A percentile compares a stretch with the other conserved stretches of the same genome.
These are phyloP conservation scores for Hanseniaspora osmophila DNA, from an alignment of 805 yeast genomes.

Conservation along the genomic window DNA sequence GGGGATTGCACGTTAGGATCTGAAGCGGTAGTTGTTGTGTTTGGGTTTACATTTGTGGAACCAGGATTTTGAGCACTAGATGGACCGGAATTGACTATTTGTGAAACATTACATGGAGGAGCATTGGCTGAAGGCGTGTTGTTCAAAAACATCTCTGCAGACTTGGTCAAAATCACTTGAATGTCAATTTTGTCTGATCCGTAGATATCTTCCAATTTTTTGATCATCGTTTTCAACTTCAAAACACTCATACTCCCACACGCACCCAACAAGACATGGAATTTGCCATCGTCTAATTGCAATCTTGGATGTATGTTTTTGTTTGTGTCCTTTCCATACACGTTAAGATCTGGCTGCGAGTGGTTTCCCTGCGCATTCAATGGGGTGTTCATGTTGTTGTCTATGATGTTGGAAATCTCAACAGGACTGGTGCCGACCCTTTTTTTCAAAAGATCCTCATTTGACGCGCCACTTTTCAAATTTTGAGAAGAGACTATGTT, in stretches of 20 bases:
- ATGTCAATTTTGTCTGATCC: constrained; percentile 57
- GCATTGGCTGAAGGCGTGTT: constrained; percentile 8
- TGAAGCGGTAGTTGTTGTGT: background rate
- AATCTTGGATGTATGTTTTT: constrained; percentile 45
- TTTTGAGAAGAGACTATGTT: too few relatives aligned
- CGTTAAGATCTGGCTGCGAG: background rate
- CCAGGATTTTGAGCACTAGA: background rate
- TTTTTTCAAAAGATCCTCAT: too few relatives aligned
- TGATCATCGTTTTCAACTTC: constrained; percentile 65
- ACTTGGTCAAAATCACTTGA: constrained; percentile 71
- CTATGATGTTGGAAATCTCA: too few relatives aligned
- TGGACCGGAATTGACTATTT: background rate
- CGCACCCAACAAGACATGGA: constrained; percentile 74
- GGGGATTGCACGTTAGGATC: too few relatives aligned
- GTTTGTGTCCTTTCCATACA: constrained; percentile 24
- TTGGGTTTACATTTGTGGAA: background rate
- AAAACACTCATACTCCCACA: constrained; percentile 81
- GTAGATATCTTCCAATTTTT: constrained; percentile 67
- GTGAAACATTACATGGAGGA: constrained; percentile 8
- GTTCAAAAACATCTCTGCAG: constrained; percentile 63
- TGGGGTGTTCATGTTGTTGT: too few relatives aligned
- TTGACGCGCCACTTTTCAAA: too few relatives aligned
- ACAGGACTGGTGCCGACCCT: too few relatives aligned
- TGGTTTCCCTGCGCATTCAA: background rate
- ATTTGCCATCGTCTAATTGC: constrained; percentile 74